Evolutionary conservation across 805 yeast species (phyloP), one percentile per base, ranked within the genome.

Genomic region (Lipomyces sp.): DNA sequence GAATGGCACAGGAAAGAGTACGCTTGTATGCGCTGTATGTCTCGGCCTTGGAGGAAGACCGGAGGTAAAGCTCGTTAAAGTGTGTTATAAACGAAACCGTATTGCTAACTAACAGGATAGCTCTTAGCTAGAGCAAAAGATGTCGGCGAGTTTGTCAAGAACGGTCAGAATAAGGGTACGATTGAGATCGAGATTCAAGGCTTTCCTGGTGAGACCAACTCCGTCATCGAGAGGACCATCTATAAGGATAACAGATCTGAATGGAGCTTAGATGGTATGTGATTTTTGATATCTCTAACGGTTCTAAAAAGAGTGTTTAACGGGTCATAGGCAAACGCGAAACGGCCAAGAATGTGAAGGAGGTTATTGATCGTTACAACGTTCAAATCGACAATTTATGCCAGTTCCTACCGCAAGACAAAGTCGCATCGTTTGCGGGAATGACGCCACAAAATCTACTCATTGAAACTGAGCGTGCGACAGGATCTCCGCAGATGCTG

Each of bases 1-100:
- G 4, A 95, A 95, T 75, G 99, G 99, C 35, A 86, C 97, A 0
- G 99, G 99, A 5, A 95, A 95, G 75, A 87, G 94, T 50, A 91
- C 99, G 0, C 85, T 95, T 73, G 96, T 95, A 1, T 91, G 97
- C 66, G 98, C 98, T 0, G 86, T 94, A 0, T 94, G 97, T 76
- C 80, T 96, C 35, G 97, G 97, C 0, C 78, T 95, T 29, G 93
- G 89, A 1, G 98, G 98, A 1, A 86, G 84, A 73, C 83, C 90
- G 30, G 90, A 85, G 51, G 69, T 39, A 65, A 2, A 75, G 4
- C 68, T 35, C 60, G 39, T 8, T 10, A 35, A 35, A 35, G 48
- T 42, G 42, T n/a, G 48, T 15, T 2, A 39, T 13, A 15, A 18
- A 2, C 8, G 3, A 15, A 5, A 37, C 45, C 18, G 13, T 42